Evolutionary conservation across 768 basidiomycete genomes (phyloP).

Genomic region (Pleurotus platypus): DNA sequence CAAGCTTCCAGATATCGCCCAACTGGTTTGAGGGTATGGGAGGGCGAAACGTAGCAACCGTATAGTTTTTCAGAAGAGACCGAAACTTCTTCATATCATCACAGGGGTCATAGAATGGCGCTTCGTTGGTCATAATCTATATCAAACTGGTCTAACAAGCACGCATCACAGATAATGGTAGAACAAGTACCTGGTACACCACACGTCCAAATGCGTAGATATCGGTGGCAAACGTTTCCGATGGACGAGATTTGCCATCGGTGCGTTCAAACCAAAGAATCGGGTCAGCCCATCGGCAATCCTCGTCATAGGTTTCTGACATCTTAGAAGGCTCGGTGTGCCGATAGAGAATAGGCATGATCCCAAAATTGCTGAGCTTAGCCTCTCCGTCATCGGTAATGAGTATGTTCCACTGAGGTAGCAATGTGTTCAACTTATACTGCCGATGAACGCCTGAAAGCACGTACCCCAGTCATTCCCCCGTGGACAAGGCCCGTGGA

Average conservation of each 20-base stretch:
- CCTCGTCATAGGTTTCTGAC: conserved; percentile 23
- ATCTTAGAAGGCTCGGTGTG: conserved; percentile 16
- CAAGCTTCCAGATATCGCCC: conserved; percentile 7
- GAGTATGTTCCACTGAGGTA: conserved; percentile 30
- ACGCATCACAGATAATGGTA: background rate
- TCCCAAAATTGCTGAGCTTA: conserved; percentile 30
- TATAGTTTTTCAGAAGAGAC: too few relatives aligned
- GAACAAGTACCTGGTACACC: conserved; percentile 16
- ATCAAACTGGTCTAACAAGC: background rate
- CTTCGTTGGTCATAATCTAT: conserved; percentile 6
- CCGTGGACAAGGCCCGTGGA: conserved; percentile 8
- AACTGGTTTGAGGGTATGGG: background rate
- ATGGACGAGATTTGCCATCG: conserved; percentile 6
- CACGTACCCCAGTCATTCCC: conserved; percentile 10
- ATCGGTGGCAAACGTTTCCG: conserved; percentile 20
- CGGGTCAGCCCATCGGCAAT: conserved; percentile 31
- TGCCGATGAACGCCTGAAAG: background rate
- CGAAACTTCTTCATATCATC: background rate
- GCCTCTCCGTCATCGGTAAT: conserved; percentile 26
- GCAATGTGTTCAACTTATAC: background rate
- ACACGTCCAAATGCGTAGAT: conserved; percentile 34
- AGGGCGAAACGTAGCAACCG: background rate
- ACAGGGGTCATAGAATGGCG: conserved; percentile 5
- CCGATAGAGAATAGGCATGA: conserved; percentile 23
- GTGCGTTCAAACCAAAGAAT: conserved; percentile 19